These are phyloP conservation scores for Rhodotorula toruloides DNA, from an alignment of 768 basidiomycete species.

Conservation along the genomic window DNA sequence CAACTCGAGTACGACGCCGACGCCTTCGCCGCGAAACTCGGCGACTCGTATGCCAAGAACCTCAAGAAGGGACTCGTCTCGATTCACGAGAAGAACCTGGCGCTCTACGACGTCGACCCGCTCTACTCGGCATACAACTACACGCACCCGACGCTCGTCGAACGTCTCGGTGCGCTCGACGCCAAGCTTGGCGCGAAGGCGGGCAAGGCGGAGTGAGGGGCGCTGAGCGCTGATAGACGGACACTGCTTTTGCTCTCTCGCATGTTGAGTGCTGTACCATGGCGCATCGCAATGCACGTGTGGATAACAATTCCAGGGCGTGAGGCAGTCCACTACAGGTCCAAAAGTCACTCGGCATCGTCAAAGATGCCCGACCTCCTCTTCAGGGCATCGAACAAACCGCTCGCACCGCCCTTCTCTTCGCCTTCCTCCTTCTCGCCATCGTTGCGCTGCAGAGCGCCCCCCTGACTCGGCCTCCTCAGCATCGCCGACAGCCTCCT, in stretches of 20 bases:
- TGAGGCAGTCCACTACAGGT: too few species aligned
- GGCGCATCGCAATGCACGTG: too few species aligned
- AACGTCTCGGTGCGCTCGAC: slow-evolving; percentile 77
- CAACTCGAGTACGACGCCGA: slow-evolving; percentile 92
- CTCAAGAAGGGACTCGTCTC: slow-evolving; percentile 63
- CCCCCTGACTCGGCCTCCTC: slow-evolving; percentile 8
- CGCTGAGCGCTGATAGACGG: too few species aligned
- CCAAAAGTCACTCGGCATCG: too few species aligned
- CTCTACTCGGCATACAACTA: slow-evolving; percentile 88
- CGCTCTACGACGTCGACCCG: slow-evolving; percentile 34
- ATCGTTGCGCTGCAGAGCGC: too few species aligned
- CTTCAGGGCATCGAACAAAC: too few species aligned
- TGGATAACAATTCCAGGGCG: too few species aligned
- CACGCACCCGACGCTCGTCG: slow-evolving; percentile 88
- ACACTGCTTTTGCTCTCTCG: too few species aligned
- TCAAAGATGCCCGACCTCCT: too few species aligned
- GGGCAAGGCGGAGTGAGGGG: slow-evolving; percentile 15
- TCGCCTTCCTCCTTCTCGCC: too few species aligned
- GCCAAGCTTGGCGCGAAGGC: slow-evolving; percentile 5
- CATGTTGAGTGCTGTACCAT: not conserved
- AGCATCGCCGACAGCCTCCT: slow-evolving; percentile 14
- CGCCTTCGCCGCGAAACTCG: slow-evolving; percentile 70
- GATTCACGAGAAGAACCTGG: slow-evolving; percentile 86
- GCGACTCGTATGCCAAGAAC: slow-evolving; percentile 41
- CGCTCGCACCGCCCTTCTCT: too few species aligned